phyloP scores from a whole-genome alignment of 2,329 filamentous ascomycete genomes.

The Penicillium verrucosum region DNA sequence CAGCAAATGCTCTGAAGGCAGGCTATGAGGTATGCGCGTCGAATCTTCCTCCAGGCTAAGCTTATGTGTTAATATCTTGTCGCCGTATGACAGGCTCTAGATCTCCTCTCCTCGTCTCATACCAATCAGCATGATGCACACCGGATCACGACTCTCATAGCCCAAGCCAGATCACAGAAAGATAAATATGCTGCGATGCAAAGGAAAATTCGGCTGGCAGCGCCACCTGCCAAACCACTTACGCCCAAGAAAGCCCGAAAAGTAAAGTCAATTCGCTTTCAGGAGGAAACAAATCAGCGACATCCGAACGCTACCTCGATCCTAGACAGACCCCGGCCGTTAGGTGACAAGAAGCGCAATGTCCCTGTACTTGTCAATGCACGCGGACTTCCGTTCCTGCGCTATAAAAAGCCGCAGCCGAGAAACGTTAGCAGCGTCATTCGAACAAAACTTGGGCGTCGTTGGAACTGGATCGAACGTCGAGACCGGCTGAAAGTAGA shows the following conservation, averaged over 20 bases:
- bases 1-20: slow-evolving; percentile 39
- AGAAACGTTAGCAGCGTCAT: slow-evolving; percentile 39
- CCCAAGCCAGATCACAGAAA: slow-evolving; percentile 23
- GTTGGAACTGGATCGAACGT: slow-evolving; percentile 34
- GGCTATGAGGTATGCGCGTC: slow-evolving; percentile 39
- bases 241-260: slow-evolving; percentile 24
- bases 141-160: slow-evolving; percentile 28
- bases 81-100: slow-evolving; percentile 31
- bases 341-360: slow-evolving; percentile 37
- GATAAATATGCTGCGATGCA: slow-evolving; percentile 22
- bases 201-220: slow-evolving; percentile 13
- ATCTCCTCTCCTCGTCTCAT: slow-evolving; percentile 35
- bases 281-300: slow-evolving; percentile 28
- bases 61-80: neutral
- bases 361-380: slow-evolving; percentile 43
- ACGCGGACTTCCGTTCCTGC: slow-evolving; percentile 42
- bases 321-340: slow-evolving; percentile 33
- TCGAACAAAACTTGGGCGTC: slow-evolving; percentile 34
- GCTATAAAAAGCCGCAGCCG: slow-evolving; percentile 46
- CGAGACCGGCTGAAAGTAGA: slow-evolving; percentile 32
- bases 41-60: neutral
- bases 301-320: slow-evolving; percentile 37
- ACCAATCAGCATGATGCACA: slow-evolving; percentile 25
- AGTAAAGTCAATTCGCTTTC: slow-evolving; percentile 23
- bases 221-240: slow-evolving; percentile 20